Evolutionary conservation across 2,329 filamentous ascomycete genomes (phyloP).

Genomic region (Ophiostoma sp.): DNA sequence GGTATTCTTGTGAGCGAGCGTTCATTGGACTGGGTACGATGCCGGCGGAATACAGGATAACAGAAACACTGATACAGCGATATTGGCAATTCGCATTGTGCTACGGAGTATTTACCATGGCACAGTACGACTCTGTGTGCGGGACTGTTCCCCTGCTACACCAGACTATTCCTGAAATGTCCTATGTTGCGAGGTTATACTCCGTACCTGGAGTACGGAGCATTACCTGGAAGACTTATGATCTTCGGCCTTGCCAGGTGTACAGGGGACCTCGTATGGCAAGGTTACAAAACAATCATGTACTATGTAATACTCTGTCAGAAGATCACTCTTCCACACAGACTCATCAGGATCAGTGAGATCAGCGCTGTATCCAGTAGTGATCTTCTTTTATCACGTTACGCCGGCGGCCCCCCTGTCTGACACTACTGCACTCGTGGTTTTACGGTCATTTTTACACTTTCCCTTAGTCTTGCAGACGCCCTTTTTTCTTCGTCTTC

Average conservation of each 20-base stretch:
- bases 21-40: no score
- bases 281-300: no score
- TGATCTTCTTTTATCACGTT: constrained; percentile 9
- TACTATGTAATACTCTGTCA: no score
- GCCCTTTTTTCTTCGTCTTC: neutral
- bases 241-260: neutral
- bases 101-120: neutral
- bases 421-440: constrained; percentile 3
- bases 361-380: constrained; percentile 3
- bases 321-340: neutral
- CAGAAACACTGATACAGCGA: neutral
- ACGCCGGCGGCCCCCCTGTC: neutral
- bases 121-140: neutral
- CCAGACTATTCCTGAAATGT: neutral
- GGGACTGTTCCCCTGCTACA: neutral
- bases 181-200: neutral
- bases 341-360: neutral
- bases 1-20: neutral
- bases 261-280: constrained; percentile 1
- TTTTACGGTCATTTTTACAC: neutral
- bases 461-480: neutral
- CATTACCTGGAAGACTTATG: neutral
- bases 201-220: neutral
- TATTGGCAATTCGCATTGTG: neutral
- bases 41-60: neutral